phyloP scores from a whole-genome alignment of 352 stramenopile species.

The Phytophthora meadii region DNA sequence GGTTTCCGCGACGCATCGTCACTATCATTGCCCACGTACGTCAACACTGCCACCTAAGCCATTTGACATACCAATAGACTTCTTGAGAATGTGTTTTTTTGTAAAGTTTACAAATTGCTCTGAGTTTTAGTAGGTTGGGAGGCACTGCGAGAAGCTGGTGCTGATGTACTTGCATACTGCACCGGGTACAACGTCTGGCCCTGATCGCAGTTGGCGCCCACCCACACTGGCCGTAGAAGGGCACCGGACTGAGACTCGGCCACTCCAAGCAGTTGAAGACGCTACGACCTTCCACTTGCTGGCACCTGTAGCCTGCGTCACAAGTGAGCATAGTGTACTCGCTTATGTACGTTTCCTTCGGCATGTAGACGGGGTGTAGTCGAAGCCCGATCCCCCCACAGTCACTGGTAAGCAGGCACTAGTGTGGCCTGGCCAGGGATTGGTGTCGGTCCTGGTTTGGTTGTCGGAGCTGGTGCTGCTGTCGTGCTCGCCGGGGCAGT shows the following conservation, averaged over 20 bases:
- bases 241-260: constrained; percentile 24
- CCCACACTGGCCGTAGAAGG: constrained; percentile 37
- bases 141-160: constrained; percentile 36
- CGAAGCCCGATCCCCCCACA: constrained; percentile 28
- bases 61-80: too few species aligned
- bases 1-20: too few species aligned
- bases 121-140: constrained; percentile 28
- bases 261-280: constrained; percentile 28
- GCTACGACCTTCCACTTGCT: constrained; percentile 6
- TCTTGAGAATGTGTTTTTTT: too few species aligned
- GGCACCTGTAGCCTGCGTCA: constrained; percentile 25
- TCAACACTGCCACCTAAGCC: too few species aligned
- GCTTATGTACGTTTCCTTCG: constrained; percentile 4
- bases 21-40: too few species aligned
- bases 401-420: constrained; percentile 19
- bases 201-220: constrained; percentile 29
- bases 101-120: too few species aligned
- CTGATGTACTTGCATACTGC: constrained; percentile 37
- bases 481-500: neutral
- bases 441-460: constrained; percentile 4
- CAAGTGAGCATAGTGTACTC: constrained; percentile 22
- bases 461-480: constrained; percentile 1
- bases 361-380: constrained; percentile 39
- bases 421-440: constrained; percentile 21
- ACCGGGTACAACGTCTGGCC: constrained; percentile 34